Percentiles rank a stretch among this genome's conserved stretches.
Evolutionary conservation across 1,284 basidiomycete genomes (phyloP).

Genomic region (Fomitopsis pinicola): DNA sequence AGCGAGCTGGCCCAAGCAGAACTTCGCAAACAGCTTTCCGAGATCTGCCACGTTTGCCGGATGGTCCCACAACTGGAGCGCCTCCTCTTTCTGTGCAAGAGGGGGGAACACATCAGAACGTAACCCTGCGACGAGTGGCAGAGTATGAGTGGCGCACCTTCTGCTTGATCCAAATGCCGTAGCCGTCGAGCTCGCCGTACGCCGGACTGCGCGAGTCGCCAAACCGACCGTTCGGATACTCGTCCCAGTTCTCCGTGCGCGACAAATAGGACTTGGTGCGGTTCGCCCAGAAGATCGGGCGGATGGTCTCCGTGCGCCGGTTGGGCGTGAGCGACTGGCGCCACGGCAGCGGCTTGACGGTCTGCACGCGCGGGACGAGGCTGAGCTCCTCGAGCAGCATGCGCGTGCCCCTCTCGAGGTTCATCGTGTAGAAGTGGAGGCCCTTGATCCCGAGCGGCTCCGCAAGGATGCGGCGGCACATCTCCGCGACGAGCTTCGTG

Average conservation of each 20-base stretch:
- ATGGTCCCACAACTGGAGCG: slow-evolving; percentile 82
- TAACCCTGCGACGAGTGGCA: background rate
- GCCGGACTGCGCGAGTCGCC: slow-evolving; percentile 96
- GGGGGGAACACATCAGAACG: background rate
- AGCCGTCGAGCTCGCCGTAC: slow-evolving; percentile 96
- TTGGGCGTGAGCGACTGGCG: slow-evolving; percentile 90
- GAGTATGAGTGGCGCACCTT: slow-evolving; percentile 43
- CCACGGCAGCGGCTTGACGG: slow-evolving; percentile 89
- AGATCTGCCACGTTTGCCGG: slow-evolving; percentile 72
- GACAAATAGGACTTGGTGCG: slow-evolving; percentile 88
- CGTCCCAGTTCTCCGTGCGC: slow-evolving; percentile 96
- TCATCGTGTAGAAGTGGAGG: slow-evolving; percentile 98
- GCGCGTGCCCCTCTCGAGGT: slow-evolving; percentile 92
- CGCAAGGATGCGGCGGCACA: slow-evolving; percentile 80
- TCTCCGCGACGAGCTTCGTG: slow-evolving; percentile 83
- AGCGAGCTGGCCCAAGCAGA: slow-evolving; percentile 68
- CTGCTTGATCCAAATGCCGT: slow-evolving; percentile 84
- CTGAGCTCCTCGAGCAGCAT: slow-evolving; percentile 88
- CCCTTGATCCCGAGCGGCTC: slow-evolving; percentile 80
- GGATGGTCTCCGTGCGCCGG: slow-evolving; percentile 83
- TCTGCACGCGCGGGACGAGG: slow-evolving; percentile 81
- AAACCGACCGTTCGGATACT: slow-evolving; percentile 98
- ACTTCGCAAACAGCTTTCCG: slow-evolving; percentile 71
- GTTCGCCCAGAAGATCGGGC: slow-evolving; percentile 97
- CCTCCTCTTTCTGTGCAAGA: slow-evolving; percentile 69